phyloP scores from a whole-genome alignment of 495 filamentous ascomycete genomes.

The Patellaria atrata region DNA sequence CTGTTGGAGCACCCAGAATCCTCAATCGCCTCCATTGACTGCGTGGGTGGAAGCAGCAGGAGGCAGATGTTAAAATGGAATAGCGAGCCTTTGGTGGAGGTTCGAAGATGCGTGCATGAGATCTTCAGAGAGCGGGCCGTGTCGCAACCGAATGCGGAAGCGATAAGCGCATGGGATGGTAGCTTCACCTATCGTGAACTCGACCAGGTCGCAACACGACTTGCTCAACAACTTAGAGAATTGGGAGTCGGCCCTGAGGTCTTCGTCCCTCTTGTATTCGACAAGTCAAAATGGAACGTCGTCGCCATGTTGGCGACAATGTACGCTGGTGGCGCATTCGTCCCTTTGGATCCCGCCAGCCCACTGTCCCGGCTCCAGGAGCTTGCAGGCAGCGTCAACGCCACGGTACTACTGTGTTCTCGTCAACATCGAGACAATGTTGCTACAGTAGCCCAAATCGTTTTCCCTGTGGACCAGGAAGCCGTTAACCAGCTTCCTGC shows the following conservation, averaged over 20 bases:
- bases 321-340: conserved; percentile 30
- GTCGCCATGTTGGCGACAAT: conserved; percentile 29
- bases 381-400: conserved; percentile 38
- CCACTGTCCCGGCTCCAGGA: conserved; percentile 39
- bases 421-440: conserved; percentile 1
- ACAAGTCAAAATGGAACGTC: conserved; percentile 33
- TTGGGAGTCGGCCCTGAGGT: conserved; percentile 34
- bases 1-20: conserved; percentile 4
- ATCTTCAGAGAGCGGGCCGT: conserved; percentile 5
- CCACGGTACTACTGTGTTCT: conserved; percentile 41
- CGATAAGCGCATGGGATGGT: conserved; percentile 17
- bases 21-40: conserved; percentile 1
- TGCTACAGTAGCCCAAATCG: background rate
- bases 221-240: conserved; percentile 7
- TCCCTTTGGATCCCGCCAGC: conserved; percentile 42
- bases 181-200: conserved; percentile 16
- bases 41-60: conserved; percentile 11
- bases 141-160: conserved; percentile 7
- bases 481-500: conserved; percentile 2
- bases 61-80: conserved; percentile 15
- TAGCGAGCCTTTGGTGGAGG: conserved; percentile 4
- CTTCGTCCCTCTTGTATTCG: conserved; percentile 40
- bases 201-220: conserved; percentile 1
- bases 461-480: conserved; percentile 7
- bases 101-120: conserved; percentile 12